These are phyloP conservation scores for Mallotus repandus DNA, from an alignment of 441 rosid species.

Conservation along the genomic window DNA sequence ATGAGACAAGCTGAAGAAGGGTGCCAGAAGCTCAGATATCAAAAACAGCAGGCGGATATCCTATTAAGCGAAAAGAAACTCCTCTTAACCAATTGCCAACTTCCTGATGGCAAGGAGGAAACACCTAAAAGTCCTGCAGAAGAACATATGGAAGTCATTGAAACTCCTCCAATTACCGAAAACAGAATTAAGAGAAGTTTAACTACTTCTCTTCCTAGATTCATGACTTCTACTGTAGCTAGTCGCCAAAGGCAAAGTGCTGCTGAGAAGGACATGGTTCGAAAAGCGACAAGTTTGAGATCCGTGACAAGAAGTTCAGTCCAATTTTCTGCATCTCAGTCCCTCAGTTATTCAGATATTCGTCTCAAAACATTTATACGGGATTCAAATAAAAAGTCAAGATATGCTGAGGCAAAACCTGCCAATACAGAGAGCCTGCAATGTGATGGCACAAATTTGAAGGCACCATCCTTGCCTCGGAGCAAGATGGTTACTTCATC, in stretches of 20 bases:
- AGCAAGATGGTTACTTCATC: constrained; percentile 64
- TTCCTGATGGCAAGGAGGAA: constrained; percentile 36
- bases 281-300: constrained; percentile 39
- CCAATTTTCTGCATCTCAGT: constrained; percentile 56
- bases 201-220: constrained; percentile 49
- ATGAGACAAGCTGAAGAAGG: constrained; percentile 58
- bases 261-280: constrained; percentile 49
- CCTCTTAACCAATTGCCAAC: constrained; percentile 28
- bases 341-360: constrained; percentile 54
- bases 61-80: constrained; percentile 54
- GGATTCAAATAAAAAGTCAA: constrained; percentile 46
- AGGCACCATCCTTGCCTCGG: constrained; percentile 37
- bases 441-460: constrained; percentile 32
- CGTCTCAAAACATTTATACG: constrained; percentile 42
- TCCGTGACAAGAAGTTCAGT: constrained; percentile 38
- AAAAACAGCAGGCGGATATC: constrained; percentile 50
- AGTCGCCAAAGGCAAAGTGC: constrained; percentile 71
- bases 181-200: constrained; percentile 29
- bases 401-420: constrained; percentile 34
- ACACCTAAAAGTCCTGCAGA: constrained; percentile 24
- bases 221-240: constrained; percentile 81
- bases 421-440: constrained; percentile 40
- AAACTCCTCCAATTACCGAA: constrained; percentile 34
- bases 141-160: constrained; percentile 30
- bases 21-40: constrained; percentile 39